These are phyloP conservation scores for Abelmoschus esculentus DNA, from an alignment of 345 rosid genomes.

Conservation along the genomic window DNA sequence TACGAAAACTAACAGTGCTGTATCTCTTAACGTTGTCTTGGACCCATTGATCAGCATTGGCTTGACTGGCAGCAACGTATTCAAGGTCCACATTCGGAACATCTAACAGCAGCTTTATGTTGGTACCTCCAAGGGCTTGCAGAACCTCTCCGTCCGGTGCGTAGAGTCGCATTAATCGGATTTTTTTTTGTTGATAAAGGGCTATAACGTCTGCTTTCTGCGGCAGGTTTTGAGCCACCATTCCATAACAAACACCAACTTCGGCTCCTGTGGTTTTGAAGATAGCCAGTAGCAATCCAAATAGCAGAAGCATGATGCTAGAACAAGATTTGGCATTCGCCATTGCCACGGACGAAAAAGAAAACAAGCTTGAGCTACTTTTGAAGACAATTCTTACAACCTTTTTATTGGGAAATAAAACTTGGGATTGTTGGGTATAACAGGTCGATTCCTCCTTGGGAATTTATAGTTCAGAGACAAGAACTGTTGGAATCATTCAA, in stretches of 20 bases:
- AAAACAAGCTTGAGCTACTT: neutral
- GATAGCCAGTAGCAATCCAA: neutral
- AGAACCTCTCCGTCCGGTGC: slow-evolving; percentile 30
- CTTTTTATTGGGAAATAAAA: neutral
- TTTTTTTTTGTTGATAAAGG: slow-evolving; percentile 36
- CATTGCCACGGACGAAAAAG: neutral
- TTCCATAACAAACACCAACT: slow-evolving; percentile 69
- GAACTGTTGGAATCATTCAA: neutral
- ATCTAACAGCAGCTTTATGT: slow-evolving; percentile 41
- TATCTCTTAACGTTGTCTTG: slow-evolving; percentile 26
- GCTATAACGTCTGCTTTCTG: slow-evolving; percentile 36
- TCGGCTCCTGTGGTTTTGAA: slow-evolving; percentile 30
- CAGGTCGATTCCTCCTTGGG: neutral
- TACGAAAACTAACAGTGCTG: slow-evolving; percentile 6
- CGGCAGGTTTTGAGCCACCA: slow-evolving; percentile 43
- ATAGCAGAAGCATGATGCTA: neutral
- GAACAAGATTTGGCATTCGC: neutral
- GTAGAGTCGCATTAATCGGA: slow-evolving; percentile 26
- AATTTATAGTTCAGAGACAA: neutral
- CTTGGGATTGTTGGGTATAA: neutral
- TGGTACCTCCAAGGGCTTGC: slow-evolving; percentile 40
- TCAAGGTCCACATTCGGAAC: slow-evolving; percentile 11
- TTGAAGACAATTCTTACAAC: neutral
- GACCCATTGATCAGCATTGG: slow-evolving; percentile 42
- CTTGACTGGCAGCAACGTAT: slow-evolving; percentile 33